Evolutionary conservation across 129 eudicot genomes (phyloP), one percentile per base, ranked within the genome.

Genomic region (Tanacetum coccineum): DNA sequence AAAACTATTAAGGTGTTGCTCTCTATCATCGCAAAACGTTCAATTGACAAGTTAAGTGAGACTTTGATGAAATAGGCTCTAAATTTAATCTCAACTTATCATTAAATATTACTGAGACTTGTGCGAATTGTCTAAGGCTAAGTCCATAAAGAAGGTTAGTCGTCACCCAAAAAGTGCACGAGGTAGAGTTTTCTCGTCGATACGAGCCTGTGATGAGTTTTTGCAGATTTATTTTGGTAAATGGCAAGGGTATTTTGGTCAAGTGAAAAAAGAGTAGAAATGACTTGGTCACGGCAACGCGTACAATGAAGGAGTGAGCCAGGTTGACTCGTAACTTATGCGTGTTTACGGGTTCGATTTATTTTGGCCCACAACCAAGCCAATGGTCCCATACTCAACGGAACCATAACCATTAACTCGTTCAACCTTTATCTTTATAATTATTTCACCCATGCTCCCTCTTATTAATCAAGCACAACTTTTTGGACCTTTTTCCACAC

Each of bases 371-470:
- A 54, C 57, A 26, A 52, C 5, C 5, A 15, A 18, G 18, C 2
- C 62, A 19, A 42, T 22, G 71, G 66, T 22, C 78, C 66, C 73
- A 40, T 74, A 66, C 67, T 67, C 79, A 74, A 74, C 73, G 79
- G 73, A 66, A 66, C 73, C 52, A 57, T 66, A 13, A 46, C 6
- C 8, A 45, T 58, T 20, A 48, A 56, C 67, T 66, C 42, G 5
- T 66, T 66, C 5, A 0, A 4, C 67, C 73, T 74, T 6, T 25
- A 57, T 13, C 9, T 66, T 45, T 13, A 40, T 2, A 14, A 57
- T 14, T 22, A 0, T 20, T 48, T 48, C 63, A 48, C 14, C 11
- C n/a, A 74, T 32, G 39, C 45, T 28, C 73, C 74, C 53, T 30
- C 49, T 42, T 11, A 19, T 0, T 10, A 42, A 66, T 15, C 21